These are phyloP conservation scores for Geotrichum ghanense DNA, from an alignment of 805 yeast species.

Conservation along the genomic window DNA sequence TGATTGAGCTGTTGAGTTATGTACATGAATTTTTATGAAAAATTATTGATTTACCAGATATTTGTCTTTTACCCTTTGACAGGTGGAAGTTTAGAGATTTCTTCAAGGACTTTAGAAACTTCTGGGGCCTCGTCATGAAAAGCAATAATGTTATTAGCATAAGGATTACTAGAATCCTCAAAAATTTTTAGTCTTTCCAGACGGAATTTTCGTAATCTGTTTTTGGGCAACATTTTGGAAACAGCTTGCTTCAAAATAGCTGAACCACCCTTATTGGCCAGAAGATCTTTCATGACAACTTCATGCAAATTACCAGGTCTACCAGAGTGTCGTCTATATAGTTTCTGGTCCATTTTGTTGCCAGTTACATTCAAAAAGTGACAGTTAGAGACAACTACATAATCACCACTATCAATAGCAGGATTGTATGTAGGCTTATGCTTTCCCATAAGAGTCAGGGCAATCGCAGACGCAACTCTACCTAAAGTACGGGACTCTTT, in stretches of 20 bases:
- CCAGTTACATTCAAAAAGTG: slow-evolving; percentile 75
- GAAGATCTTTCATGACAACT: slow-evolving; percentile 67
- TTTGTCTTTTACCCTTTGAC: no score
- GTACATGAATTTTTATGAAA: no score
- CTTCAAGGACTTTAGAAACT: slow-evolving; percentile 3
- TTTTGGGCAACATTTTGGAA: slow-evolving; percentile 92
- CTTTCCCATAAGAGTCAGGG: slow-evolving; percentile 85
- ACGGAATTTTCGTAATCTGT: slow-evolving; percentile 66
- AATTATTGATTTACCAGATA: no score
- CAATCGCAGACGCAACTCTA: slow-evolving; percentile 81
- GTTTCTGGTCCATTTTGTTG: slow-evolving; percentile 65
- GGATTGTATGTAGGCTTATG: slow-evolving; percentile 85
- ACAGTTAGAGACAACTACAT: slow-evolving; percentile 93
- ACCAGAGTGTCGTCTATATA: slow-evolving; percentile 81
- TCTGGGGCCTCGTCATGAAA: slow-evolving; percentile 64
- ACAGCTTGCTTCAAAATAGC: slow-evolving; percentile 83
- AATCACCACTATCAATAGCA: slow-evolving; percentile 81
- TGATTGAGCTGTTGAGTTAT: no score
- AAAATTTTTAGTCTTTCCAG: slow-evolving; percentile 74
- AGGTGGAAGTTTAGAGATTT: not conserved
- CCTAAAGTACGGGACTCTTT: slow-evolving; percentile 80
- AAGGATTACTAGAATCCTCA: slow-evolving; percentile 86
- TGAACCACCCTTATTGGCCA: slow-evolving; percentile 72
- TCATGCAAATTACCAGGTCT: slow-evolving; percentile 85
- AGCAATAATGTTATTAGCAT: slow-evolving; percentile 69